phyloP scores from a whole-genome alignment of 1,284 basidiomycete genomes.

The Phellopilus nigrolimitatus region DNA sequence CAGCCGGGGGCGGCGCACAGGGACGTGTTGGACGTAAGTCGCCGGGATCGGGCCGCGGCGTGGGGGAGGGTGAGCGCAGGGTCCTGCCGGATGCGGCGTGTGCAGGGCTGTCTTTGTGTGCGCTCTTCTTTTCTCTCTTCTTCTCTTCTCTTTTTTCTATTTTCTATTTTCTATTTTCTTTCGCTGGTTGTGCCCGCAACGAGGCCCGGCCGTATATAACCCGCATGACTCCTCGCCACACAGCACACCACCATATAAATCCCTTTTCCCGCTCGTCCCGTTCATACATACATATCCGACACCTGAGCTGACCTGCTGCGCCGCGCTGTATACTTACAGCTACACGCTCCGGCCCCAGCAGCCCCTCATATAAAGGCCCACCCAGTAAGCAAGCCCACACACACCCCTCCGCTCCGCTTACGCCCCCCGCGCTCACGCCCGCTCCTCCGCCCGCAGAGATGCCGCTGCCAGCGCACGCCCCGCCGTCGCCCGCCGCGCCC shows the following conservation, averaged over 20 bases:
- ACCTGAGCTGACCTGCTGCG: too few species aligned
- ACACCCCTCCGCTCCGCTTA: not conserved
- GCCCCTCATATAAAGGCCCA: not conserved
- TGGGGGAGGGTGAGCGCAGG: not conserved
- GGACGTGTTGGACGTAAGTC: too few species aligned
- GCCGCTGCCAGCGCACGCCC: not conserved
- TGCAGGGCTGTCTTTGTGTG: not conserved
- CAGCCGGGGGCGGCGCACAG: not conserved
- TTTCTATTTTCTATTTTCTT: not conserved
- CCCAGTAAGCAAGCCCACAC: not conserved
- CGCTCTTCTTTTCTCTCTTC: not conserved
- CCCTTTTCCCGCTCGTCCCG: not conserved
- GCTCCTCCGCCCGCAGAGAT: not conserved
- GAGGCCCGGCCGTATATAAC: not conserved
- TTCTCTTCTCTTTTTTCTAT: not conserved
- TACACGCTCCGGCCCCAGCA: not conserved
- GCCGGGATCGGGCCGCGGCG: not conserved
- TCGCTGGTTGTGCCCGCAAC: not conserved
- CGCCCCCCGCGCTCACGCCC: not conserved
- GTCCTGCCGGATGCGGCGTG: not conserved
- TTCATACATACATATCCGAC: too few species aligned
- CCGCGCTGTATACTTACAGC: too few species aligned
- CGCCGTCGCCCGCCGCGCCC: not conserved
- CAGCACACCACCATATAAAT: not conserved
- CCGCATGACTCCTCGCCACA: not conserved